Base-by-base conservation (phyloP, 177 flowering plant species). In the Vitis hybrid region DNA sequence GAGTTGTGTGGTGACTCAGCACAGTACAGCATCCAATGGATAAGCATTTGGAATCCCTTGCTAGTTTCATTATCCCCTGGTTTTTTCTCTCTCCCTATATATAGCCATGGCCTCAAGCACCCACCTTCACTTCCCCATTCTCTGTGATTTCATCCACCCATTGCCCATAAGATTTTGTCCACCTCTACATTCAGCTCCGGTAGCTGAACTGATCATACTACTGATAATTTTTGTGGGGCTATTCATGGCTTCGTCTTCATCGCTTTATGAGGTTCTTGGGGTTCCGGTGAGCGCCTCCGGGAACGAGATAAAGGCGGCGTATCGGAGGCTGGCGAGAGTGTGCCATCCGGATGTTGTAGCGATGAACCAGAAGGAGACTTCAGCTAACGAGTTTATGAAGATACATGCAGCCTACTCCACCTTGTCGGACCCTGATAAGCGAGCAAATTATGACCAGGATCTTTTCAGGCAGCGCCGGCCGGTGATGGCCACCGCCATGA, bases 361-460 rank as follows among this genome's bases (percentile, higher is more conserved):
- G 2, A 57, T 61, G 3, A 71, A 55, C 53, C 78, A 53, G 52
- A 79, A 76, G 18, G 68, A 70, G 18, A 14, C 61, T 11, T 79
- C 83, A 7, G 72, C 87, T 0, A 69, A 68, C 4, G 85, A 83
- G 69, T 89, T 89, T 65, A 86, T 78, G 50, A 82, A 74, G 70
- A 74, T 89, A 55, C 84, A 86, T 64, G 73, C 84, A 11, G 93
- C 93, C 1, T 89, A 89, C 65, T 72, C 90, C 1, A 89, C 91
- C 6, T 68, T 89, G 11, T 87, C 85, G 7, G 93, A 89, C 63
- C 90, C 91, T 1, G 68, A 65, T 11, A 87, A 84, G 55, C 69
- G 91, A 5, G 85, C 88, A 7, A 74, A 69, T 50, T 89, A 87
- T 61, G 93, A 89, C 60, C 75, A 80, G 46, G 71, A 57, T 6